Evolutionary conservation across 1,284 basidiomycete species (phyloP), one percentile per base, ranked within the genome.

Genomic region (Fomitopsis palustris): DNA sequence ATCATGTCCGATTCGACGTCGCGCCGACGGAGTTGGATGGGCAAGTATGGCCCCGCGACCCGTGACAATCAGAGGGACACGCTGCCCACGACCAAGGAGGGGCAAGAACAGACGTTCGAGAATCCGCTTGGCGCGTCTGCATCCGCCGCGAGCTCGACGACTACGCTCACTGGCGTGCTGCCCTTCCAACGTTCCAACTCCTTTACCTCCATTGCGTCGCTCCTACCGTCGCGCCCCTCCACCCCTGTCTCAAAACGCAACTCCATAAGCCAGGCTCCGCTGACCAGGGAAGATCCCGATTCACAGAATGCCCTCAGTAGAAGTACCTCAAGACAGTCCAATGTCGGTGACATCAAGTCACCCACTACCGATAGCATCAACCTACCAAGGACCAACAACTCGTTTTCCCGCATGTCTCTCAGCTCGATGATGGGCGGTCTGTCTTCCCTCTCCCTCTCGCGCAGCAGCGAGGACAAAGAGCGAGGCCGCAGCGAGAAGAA

Each of bases 361-460:
- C 71, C 61, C 61, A 74, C 45, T 47, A 62, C 65, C 27, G 51
- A 74, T 29, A 74, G 75, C 43, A 60, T 62, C 27, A 65, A 74
- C 2, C 41, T 27, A 35, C 41, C 39, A 4, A 27, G 31, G 16
- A 4, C 29, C 12, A 55, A 43, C 17, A 80, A 79, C 56, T 82
- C 84, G 0, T 87, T 87, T 66, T 76, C 81, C 41, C 85, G 82
- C 66, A 83, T 81, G 74, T 81, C 87, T 0, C 76, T 90, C 56
- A 84, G 81, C 62, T 87, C 86, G 31, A 84, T 90, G 85, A 86
- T 90, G 74, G 83, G 83, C 25, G 84, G 83, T 0, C 76, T 89
- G 27, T 84, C 85, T 27, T 78, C 81, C 2, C 77, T 88, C 2
- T 81, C 85, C 1, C 78, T 90, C 56, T 76, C 81, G 0, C 81